Evolutionary conservation across 202 grass and related monocot genomes (phyloP).

Genomic region (Hordeum pubiflorum): DNA sequence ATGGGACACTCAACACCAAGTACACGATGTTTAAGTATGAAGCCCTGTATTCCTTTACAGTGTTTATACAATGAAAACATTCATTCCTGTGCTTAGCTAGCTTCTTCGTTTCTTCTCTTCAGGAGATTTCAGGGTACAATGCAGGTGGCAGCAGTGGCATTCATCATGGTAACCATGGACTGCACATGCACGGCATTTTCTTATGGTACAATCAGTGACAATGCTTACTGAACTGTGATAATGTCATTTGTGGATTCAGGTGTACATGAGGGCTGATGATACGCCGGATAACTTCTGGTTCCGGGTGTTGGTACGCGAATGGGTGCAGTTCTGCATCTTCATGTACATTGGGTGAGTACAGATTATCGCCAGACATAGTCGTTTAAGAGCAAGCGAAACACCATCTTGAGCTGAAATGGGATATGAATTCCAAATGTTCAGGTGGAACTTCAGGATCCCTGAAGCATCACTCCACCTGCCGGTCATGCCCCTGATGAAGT

Average conservation of each 20-base stretch:
- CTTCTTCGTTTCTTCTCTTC: not conserved
- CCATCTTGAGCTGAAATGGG: not conserved
- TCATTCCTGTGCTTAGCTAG: not conserved
- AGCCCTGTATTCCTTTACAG: not conserved
- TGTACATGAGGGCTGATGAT: slow-evolving; percentile 82
- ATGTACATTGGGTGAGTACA: slow-evolving; percentile 83
- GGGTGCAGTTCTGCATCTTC: slow-evolving; percentile 92
- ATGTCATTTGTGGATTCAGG: slow-evolving; percentile 35
- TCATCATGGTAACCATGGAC: slow-evolving; percentile 63
- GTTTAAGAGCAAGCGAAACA: not conserved
- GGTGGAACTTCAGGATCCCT: slow-evolving; percentile 93
- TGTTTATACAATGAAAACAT: not conserved
- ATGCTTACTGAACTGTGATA: slow-evolving; percentile 4
- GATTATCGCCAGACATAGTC: not conserved
- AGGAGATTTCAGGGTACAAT: slow-evolving; percentile 97
- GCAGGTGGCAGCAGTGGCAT: slow-evolving; percentile 78
- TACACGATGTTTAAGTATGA: slow-evolving; percentile 93
- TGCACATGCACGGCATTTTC: not conserved
- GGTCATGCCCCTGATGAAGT: slow-evolving; percentile 55
- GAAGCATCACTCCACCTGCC: slow-evolving; percentile 72
- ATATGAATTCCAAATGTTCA: slow-evolving; percentile 20
- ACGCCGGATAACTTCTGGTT: slow-evolving; percentile 92
- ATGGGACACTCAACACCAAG: slow-evolving; percentile 71
- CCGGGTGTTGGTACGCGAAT: slow-evolving; percentile 78
- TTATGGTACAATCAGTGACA: not conserved